Evolutionary conservation across 148 eudicot species (phyloP).

Genomic region (Camellia japonica): DNA sequence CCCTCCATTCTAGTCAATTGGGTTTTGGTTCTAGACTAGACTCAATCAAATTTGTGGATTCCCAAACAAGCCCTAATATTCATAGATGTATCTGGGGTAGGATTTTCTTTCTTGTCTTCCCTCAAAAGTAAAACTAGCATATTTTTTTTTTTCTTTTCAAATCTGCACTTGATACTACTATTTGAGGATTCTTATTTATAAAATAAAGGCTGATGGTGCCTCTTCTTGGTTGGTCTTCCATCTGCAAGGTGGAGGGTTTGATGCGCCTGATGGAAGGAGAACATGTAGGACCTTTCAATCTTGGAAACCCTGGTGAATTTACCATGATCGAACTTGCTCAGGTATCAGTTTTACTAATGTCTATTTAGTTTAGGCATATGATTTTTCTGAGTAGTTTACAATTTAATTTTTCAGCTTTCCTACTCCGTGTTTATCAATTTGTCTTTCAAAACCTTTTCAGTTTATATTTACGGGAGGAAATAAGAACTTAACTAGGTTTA

Average conservation of each 20-base stretch:
- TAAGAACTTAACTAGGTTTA: too few species aligned
- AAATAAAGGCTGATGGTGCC: background rate
- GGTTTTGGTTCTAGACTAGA: background rate
- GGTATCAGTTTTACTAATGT: slow-evolving; percentile 32
- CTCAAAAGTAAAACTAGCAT: background rate
- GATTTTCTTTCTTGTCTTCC: background rate
- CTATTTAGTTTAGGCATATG: background rate
- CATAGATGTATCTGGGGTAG: background rate
- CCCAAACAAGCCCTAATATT: background rate
- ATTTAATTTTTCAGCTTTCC: background rate
- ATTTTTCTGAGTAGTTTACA: background rate
- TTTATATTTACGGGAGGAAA: too few species aligned
- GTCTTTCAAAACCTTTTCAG: background rate
- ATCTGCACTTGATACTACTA: background rate
- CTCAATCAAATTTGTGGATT: background rate
- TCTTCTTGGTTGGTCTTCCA: background rate
- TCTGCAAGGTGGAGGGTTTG: slow-evolving; percentile 77
- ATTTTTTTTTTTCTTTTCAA: background rate
- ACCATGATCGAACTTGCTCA: slow-evolving; percentile 99
- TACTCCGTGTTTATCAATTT: background rate
- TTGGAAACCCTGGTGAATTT: slow-evolving; percentile 97
- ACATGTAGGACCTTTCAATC: slow-evolving; percentile 95
- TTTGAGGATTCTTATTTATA: background rate
- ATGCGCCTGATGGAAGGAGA: slow-evolving; percentile 98
- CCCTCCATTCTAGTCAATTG: background rate